Base-by-base conservation (phyloP, 129 eudicot genomes). In the Silybum marianum region DNA sequence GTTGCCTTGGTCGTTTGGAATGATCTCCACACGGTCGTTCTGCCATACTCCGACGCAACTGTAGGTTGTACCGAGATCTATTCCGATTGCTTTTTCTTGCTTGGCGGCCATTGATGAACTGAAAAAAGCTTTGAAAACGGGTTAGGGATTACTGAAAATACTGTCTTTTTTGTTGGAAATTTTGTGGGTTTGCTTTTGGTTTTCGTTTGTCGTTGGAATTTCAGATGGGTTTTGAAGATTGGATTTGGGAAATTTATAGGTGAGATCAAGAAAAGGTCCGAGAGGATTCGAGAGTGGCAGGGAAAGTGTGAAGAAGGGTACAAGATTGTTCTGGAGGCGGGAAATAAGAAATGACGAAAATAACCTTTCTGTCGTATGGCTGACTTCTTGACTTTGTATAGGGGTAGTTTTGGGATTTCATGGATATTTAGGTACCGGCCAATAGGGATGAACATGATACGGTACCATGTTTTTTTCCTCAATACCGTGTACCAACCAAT, bases 21-120 rank as follows among this genome's bases (percentile, higher is more conserved):
- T 85, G 86, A 92, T 92, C 70, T 92, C 97, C 8, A 92, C 97
- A 0, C 95, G 90, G 88, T 92, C 97, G 83, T 92, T 83, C 6
- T 9, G 89, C 97, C 97, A 92, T 11, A 92, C 97, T 0, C 97
- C 97, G 39, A 92, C 97, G 51, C 97, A 92, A 68, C 97, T 92
- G 86, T 92, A 92, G 23, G 97, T 92, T 9, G 97, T 92, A 11
- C 97, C 97, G 4, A 92, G 85, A 78, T 92, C 97, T 23, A 90
- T 90, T 19, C 97, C 97, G 23, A 92, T 90, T 0, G 97, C 97
- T 22, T 92, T 92, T 60, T 84, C 87, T 71, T 78, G 87, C 46
- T 88, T 86, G 2, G 74, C 40, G 36, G 88, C 82, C 60, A 88
- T 86, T 83, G 80, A 83, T 26, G 73, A 80, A 40, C 48, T 69